Conservation (phyloP, 1,284 basidiomycete species). For the Moesziomyces aphidis region DNA sequence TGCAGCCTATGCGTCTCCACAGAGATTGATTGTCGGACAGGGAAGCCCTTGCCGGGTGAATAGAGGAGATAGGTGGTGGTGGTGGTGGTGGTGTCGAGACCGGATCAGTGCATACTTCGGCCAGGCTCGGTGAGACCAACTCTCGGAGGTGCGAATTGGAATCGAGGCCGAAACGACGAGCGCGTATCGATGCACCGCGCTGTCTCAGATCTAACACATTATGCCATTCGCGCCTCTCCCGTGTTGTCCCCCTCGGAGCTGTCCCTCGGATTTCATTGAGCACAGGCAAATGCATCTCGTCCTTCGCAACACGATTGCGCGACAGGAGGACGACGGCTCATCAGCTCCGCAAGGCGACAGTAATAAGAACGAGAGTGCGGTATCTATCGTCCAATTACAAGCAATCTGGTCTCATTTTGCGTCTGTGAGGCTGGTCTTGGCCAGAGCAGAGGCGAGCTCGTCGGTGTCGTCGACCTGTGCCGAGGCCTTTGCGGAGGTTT, state of each 20-base stretch:
- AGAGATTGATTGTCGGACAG: too few relatives aligned
- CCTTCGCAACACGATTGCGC: background rate
- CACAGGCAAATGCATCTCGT: too few relatives aligned
- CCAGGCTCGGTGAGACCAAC: slow-evolving; percentile 8
- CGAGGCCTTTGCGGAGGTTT: slow-evolving; percentile 3
- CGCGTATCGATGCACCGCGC: slow-evolving; percentile 1
- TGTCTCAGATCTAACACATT: background rate
- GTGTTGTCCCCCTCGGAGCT: too few relatives aligned
- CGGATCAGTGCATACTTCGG: background rate
- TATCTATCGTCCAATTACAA: background rate
- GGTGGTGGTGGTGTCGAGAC: slow-evolving; percentile 1
- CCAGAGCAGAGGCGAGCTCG: slow-evolving; percentile 48
- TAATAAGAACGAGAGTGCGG: background rate
- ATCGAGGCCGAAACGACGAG: background rate
- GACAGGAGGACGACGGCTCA: background rate
- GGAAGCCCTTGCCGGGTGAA: background rate
- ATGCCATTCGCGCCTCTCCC: background rate
- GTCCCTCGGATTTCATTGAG: too few relatives aligned
- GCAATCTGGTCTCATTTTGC: slow-evolving; percentile 15
- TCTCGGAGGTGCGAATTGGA: background rate
- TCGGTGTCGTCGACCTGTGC: slow-evolving; percentile 43
- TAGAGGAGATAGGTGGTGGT: background rate
- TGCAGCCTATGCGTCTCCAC: background rate
- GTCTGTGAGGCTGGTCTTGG: slow-evolving; percentile 37
- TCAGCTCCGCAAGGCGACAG: background rate